phyloP scores from a whole-genome alignment of 2,329 filamentous ascomycete genomes.

The Chalara sp. region DNA sequence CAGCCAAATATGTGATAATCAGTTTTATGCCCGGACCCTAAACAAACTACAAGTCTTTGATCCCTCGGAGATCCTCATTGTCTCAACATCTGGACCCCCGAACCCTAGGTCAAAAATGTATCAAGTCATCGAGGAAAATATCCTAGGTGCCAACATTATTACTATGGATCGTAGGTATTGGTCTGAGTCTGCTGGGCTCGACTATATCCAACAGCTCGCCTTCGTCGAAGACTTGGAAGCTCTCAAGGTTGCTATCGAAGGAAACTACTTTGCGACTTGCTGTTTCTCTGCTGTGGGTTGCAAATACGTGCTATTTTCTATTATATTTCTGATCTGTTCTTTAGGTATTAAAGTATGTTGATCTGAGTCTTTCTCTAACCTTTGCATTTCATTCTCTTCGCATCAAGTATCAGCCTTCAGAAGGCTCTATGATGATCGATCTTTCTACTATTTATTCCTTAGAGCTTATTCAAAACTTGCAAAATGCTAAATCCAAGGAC shows the following conservation, averaged over 20 bases:
- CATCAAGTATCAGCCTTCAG: conserved; percentile 79
- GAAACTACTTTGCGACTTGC: conserved; percentile 82
- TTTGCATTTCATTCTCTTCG: conserved; percentile 77
- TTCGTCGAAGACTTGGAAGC: conserved; percentile 75
- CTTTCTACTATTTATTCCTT: conserved; percentile 79
- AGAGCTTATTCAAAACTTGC: conserved; percentile 84
- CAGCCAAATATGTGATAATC: conserved; percentile 87
- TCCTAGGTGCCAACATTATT: conserved; percentile 54
- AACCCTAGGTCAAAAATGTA: conserved; percentile 67
- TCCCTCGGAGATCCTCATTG: conserved; percentile 73
- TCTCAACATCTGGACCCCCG: conserved; percentile 58
- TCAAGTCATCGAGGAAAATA: conserved; percentile 65
- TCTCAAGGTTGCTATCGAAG: conserved; percentile 69
- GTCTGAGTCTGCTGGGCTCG: conserved; percentile 71
- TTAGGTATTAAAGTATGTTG: conserved; percentile 75
- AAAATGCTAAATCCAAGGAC: conserved; percentile 69
- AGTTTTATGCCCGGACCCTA: conserved; percentile 82
- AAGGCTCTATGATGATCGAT: conserved; percentile 95
- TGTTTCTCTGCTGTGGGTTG: conserved; percentile 73
- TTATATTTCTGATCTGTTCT: conserved; percentile 3
- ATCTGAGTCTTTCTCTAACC: conserved; percentile 58
- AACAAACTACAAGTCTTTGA: conserved; percentile 80
- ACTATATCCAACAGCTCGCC: conserved; percentile 73
- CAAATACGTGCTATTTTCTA: neutral
- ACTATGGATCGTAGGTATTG: conserved; percentile 72